A percentile compares a stretch with the other conserved stretches of the same genome.
phyloP scores from a whole-genome alignment of 352 stramenopile species.

The Globisporangium emineosum region DNA sequence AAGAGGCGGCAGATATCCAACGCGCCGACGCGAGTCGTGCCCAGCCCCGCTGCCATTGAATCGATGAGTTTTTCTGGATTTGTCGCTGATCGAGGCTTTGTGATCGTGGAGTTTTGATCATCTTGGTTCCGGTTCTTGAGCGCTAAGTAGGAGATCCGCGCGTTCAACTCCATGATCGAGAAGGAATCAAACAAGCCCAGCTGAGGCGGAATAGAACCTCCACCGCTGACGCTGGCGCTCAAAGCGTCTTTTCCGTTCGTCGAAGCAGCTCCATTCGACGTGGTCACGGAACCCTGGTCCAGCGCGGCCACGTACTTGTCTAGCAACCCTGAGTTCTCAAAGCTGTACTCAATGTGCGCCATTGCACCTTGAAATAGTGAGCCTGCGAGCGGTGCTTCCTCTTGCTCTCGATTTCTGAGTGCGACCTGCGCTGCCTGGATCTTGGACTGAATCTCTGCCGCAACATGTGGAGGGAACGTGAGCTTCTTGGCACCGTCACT shows the following conservation, averaged over 20 bases:
- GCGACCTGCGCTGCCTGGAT: constrained; percentile 61
- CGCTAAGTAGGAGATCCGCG: constrained; percentile 61
- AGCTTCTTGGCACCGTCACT: constrained; percentile 54
- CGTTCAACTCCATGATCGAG: constrained; percentile 86
- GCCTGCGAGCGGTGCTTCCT: constrained; percentile 28
- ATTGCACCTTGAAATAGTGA: constrained; percentile 75
- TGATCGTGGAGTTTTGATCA: constrained; percentile 33
- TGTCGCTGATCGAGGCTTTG: constrained; percentile 33
- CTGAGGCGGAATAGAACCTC: constrained; percentile 55
- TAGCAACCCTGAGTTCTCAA: constrained; percentile 63
- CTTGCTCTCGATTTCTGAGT: constrained; percentile 19
- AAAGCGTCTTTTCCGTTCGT: constrained; percentile 19
- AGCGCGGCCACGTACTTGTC: constrained; percentile 79
- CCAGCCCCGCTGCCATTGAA: constrained; percentile 21
- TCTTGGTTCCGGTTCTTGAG: constrained; percentile 45
- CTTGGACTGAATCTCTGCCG: constrained; percentile 50
- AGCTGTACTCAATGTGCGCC: constrained; percentile 59
- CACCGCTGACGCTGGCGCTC: not conserved
- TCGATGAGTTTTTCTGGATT: constrained; percentile 33
- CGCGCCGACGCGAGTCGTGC: constrained; percentile 51
- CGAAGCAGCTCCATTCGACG: not conserved
- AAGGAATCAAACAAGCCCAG: constrained; percentile 81
- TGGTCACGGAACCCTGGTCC: constrained; percentile 33
- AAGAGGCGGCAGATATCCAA: constrained; percentile 84
- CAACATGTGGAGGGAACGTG: constrained; percentile 57